phyloP scores from a whole-genome alignment of 768 basidiomycete species.

The Mycena filopes region DNA sequence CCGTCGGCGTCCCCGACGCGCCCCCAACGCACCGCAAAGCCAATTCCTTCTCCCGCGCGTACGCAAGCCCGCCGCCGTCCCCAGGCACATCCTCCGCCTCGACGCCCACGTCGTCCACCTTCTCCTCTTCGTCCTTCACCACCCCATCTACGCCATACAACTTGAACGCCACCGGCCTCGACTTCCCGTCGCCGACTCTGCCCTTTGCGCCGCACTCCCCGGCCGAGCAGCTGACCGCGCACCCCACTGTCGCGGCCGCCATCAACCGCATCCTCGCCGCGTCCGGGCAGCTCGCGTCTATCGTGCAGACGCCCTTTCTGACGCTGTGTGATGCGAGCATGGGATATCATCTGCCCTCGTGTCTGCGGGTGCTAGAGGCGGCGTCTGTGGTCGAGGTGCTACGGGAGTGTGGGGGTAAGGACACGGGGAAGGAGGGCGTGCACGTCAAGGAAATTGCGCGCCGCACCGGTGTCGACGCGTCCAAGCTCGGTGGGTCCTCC shows the following conservation, averaged over 20 bases:
- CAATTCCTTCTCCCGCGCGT: constrained; percentile 17
- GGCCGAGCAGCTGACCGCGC: constrained; percentile 65
- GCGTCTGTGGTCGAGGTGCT: constrained; percentile 78
- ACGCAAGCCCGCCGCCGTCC: constrained; percentile 37
- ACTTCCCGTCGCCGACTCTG: constrained; percentile 68
- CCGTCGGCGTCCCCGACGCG: no score
- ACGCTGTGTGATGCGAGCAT: constrained; percentile 79
- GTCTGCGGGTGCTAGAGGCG: constrained; percentile 78
- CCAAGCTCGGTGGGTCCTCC: constrained; percentile 60
- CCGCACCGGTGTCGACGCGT: constrained; percentile 54
- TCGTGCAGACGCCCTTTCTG: constrained; percentile 75
- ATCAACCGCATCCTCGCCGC: constrained; percentile 75
- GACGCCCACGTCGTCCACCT: background rate
- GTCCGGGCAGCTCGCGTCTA: constrained; percentile 71
- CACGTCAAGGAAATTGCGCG: constrained; percentile 60
- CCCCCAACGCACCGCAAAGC: constrained; percentile 1
- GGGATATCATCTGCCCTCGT: constrained; percentile 82
- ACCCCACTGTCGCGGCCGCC: constrained; percentile 69
- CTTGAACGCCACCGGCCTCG: constrained; percentile 50
- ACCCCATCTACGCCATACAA: no score
- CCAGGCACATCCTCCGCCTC: constrained; percentile 29
- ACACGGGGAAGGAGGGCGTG: constrained; percentile 29
- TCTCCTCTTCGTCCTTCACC: constrained; percentile 32
- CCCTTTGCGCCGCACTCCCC: constrained; percentile 57
- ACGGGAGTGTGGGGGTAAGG: constrained; percentile 52